These are phyloP conservation scores for Agrocybe praecox DNA, from an alignment of 768 basidiomycete genomes.

Conservation along the genomic window DNA sequence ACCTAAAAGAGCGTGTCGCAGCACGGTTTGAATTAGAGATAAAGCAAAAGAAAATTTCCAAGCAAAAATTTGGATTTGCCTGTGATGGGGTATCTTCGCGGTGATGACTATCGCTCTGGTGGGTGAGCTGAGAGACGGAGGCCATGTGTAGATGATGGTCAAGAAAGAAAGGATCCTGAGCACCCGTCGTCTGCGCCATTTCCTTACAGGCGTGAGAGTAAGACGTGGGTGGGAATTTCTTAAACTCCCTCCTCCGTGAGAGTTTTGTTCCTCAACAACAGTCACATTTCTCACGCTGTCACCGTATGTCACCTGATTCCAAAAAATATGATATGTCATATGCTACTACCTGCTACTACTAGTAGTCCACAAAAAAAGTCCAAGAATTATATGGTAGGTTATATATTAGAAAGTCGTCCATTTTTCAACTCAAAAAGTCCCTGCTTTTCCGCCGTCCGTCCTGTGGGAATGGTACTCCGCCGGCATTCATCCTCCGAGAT, in stretches of 20 bases:
- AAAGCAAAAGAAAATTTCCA: conserved; percentile 25
- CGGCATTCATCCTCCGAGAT: conserved; percentile 29
- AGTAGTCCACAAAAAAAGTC: conserved; percentile 10
- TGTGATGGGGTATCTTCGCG: conserved; percentile 23
- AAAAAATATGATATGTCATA: conserved; percentile 7
- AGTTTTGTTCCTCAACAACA: conserved; percentile 23
- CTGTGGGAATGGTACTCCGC: conserved; percentile 62
- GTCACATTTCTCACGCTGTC: conserved; percentile 29
- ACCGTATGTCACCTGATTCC: conserved; percentile 21
- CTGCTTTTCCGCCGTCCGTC: conserved; percentile 33
- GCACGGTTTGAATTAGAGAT: conserved; percentile 21
- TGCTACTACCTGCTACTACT: conserved; percentile 11
- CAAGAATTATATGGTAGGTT: not conserved
- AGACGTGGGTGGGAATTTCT: conserved; percentile 41
- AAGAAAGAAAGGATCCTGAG: conserved; percentile 44
- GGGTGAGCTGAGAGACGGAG: conserved; percentile 26
- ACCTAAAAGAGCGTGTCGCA: conserved; percentile 26
- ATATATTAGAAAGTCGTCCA: not conserved
- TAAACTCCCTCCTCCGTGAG: conserved; percentile 28
- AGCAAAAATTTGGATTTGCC: conserved; percentile 17
- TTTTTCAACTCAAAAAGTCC: conserved; percentile 35
- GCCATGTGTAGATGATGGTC: conserved; percentile 48
- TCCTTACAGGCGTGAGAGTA: conserved; percentile 51
- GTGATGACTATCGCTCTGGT: conserved; percentile 20
- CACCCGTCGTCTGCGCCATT: conserved; percentile 36